Conservation (phyloP, 176 grass and related monocot species). For the Ensete ventricosum region DNA sequence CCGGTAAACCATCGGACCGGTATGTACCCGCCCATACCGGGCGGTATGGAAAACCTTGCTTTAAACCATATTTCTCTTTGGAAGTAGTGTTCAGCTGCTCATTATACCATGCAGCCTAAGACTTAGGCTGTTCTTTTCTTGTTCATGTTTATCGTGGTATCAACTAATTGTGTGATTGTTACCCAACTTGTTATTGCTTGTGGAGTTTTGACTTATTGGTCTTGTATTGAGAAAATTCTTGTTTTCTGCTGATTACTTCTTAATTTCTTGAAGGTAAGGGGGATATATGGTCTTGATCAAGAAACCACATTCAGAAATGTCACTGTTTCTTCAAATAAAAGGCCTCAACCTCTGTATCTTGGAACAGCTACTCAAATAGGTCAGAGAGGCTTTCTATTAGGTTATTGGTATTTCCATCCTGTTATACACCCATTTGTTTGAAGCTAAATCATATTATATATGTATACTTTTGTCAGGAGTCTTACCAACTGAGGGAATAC, state of each 20-base stretch:
- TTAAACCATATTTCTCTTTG: too few species aligned
- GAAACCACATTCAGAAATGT: conserved; percentile 70
- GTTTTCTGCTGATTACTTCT: conserved; percentile 20
- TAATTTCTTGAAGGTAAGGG: conserved; percentile 52
- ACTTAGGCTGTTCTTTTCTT: too few species aligned
- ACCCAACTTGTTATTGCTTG: background rate
- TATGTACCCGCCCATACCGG: too few species aligned
- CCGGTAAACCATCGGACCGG: too few species aligned
- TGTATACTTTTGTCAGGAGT: conserved; percentile 34
- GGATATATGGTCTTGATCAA: conserved; percentile 83
- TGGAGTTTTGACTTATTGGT: background rate
- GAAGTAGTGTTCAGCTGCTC: too few species aligned
- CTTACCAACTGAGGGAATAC: conserved; percentile 89
- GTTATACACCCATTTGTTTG: background rate
- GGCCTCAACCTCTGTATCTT: conserved; percentile 83
- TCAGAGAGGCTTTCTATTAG: conserved; percentile 14
- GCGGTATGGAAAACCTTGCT: too few species aligned
- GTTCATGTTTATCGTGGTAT: too few species aligned
- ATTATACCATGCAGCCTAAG: too few species aligned
- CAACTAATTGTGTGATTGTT: background rate
- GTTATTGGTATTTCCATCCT: conserved; percentile 6
- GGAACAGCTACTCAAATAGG: conserved; percentile 96
- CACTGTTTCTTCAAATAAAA: conserved; percentile 58
- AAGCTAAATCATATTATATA: conserved; percentile 20
- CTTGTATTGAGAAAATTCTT: conserved; percentile 23